Percentiles rank a stretch among this genome's conserved stretches.
Conservation (phyloP, 208 protist species). For the Leishmania aethiopica region DNA sequence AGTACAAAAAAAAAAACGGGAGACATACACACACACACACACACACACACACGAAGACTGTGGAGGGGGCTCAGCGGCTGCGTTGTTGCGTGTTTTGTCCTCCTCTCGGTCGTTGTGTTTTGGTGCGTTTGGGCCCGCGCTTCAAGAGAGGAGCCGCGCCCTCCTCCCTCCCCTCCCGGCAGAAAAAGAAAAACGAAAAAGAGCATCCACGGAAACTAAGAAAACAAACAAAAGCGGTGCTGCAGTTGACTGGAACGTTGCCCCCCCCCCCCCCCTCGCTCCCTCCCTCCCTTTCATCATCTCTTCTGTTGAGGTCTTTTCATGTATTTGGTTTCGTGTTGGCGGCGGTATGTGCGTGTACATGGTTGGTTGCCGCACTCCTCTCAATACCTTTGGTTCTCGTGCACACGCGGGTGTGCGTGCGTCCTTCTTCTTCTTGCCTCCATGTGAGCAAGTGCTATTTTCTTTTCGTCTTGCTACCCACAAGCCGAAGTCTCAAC, state of each 20-base stretch:
- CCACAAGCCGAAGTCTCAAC: neutral
- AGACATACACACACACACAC: neutral
- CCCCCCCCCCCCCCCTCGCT: neutral
- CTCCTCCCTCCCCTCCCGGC: neutral
- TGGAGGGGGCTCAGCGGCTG: neutral
- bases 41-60: neutral
- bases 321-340: neutral
- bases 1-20: too few relatives aligned
- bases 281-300: neutral
- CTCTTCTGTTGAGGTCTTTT: slow-evolving; percentile 5
- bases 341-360: neutral
- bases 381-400: neutral
- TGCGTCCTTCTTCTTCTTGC: neutral
- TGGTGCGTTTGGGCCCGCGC: neutral
- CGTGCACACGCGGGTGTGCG: slow-evolving; percentile 1
- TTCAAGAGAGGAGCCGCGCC: neutral
- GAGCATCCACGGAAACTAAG: neutral
- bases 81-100: neutral
- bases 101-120: neutral
- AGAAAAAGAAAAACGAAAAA: neutral
- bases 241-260: neutral
- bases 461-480: neutral
- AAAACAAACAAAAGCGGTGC: neutral
- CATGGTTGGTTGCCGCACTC: neutral
- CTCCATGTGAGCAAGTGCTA: neutral